phyloP scores from a whole-genome alignment of 495 filamentous ascomycete genomes.

The Penicillium macrosclerotiorum region DNA sequence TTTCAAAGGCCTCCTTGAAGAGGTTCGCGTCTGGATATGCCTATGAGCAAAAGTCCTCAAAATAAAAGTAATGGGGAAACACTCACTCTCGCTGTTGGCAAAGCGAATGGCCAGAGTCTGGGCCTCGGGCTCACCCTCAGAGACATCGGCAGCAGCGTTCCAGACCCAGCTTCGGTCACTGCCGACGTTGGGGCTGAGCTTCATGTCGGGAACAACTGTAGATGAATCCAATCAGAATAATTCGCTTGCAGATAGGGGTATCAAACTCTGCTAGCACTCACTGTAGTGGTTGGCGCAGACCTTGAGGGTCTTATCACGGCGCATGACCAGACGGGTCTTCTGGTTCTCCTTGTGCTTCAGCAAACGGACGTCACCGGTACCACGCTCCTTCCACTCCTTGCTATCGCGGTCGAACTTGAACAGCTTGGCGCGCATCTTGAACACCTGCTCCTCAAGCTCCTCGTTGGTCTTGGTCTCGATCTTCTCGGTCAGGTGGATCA shows the following conservation, averaged over 20 bases:
- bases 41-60: constrained; percentile 3
- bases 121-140: constrained; percentile 95
- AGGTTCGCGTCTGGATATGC: constrained; percentile 76
- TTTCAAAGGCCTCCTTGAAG: constrained; percentile 98
- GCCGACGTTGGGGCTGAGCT: constrained; percentile 94
- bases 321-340: constrained; percentile 98
- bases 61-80: not conserved
- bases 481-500: constrained; percentile 91
- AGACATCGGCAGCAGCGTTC: constrained; percentile 97
- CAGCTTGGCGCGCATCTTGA: constrained; percentile 99
- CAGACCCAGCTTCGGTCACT: constrained; percentile 99
- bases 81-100: constrained; percentile 94
- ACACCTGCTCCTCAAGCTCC: constrained; percentile 92
- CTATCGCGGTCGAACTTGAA: constrained; percentile 92
- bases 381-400: constrained; percentile 98
- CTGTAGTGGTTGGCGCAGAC: constrained; percentile 99
- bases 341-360: constrained; percentile 98
- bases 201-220: constrained; percentile 96
- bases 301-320: constrained; percentile 98
- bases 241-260: not conserved
- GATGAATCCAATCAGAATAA: constrained; percentile 17
- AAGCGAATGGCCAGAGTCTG: constrained; percentile 96
- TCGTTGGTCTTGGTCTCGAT: constrained; percentile 97
- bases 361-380: constrained; percentile 92
- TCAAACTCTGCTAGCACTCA: constrained; percentile 45